Base-by-base conservation (phyloP, 805 yeast species). In the Saturnispora kantuleensis region DNA sequence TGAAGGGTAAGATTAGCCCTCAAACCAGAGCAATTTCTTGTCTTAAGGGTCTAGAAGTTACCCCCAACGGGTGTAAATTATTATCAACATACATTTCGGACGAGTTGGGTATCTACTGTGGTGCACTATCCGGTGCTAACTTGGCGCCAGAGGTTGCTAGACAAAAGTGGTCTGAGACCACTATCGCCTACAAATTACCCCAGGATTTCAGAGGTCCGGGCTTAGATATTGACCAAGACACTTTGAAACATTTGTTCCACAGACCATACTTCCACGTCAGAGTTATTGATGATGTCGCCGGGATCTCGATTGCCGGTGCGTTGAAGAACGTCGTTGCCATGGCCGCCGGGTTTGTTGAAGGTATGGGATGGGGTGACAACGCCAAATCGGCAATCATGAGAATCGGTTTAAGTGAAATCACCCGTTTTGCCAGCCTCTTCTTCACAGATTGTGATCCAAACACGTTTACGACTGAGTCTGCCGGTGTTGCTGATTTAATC, bases 361-460 rank as follows among this genome's bases (percentile, higher is more conserved):
- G 98, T 56, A 74, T 85, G 51, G 96, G 95, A 51, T 93, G 98
- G 98, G 98, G 98, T 65, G 96, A 88, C 67, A 93, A 93, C 64
- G 97, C 98, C 52, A 88, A 90, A 67, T 83, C 97, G 45, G 98
- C 97, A 37, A 81, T 93, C 57, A 94, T 90, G 89, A 78, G 98
- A 69, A 83, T 90, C 54, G 98, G 98, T 39, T 69, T 93, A 52
- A 75, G 82, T 58, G 98, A 93, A 70, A 86, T 84, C 59, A 84
- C 89, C 63, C 76, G 76, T 61, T 93, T 93, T 65, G 93, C 95
- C 35, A 72, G 77, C 57, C 73, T 71, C 56, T 89, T 85, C 68
- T 93, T 78, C 79, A 89, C 81, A 35, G 77, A 74, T 49, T 79
- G 84, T 54, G 67, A 76, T 49, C 75, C 84, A 29, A 71, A 78